Evolutionary conservation across 805 yeast species (phyloP).

Genomic region (Myxozyma monticola): DNA sequence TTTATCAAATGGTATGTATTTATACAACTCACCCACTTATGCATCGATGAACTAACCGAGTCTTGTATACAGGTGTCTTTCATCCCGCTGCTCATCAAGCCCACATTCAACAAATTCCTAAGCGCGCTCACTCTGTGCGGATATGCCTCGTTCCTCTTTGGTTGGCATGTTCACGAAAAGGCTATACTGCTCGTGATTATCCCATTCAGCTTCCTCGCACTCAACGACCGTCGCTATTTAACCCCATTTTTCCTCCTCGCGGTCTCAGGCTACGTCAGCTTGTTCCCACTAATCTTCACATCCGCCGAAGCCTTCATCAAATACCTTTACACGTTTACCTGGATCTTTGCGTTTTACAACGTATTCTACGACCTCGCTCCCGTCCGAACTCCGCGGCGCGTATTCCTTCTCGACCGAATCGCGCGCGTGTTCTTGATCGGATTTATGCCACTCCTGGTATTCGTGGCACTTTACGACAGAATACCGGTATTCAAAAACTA

Average conservation of each 20-base stretch:
- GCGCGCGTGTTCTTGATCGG: slow-evolving; percentile 67
- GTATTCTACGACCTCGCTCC: slow-evolving; percentile 58
- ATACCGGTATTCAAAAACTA: slow-evolving; percentile 48
- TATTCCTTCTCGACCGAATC: slow-evolving; percentile 69
- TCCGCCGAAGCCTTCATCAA: slow-evolving; percentile 79
- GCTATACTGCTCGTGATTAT: slow-evolving; percentile 87
- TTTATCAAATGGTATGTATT: slow-evolving; percentile 64
- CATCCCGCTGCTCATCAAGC: slow-evolving; percentile 49
- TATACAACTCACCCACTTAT: too few relatives aligned
- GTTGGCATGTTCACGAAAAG: slow-evolving; percentile 99
- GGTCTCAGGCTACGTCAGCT: slow-evolving; percentile 79
- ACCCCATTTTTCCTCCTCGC: slow-evolving; percentile 70
- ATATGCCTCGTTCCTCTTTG: slow-evolving; percentile 85
- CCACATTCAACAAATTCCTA: slow-evolving; percentile 73
- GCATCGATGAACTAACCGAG: background rate
- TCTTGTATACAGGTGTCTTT: slow-evolving; percentile 13
- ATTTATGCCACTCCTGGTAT: slow-evolving; percentile 61
- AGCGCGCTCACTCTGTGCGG: slow-evolving; percentile 89
- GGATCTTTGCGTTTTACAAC: slow-evolving; percentile 77
- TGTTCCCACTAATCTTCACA: slow-evolving; percentile 83
- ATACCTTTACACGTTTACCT: slow-evolving; percentile 71
- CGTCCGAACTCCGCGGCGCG: slow-evolving; percentile 35
- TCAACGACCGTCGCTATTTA: slow-evolving; percentile 68
- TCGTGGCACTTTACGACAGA: slow-evolving; percentile 58
- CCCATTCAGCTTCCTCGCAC: slow-evolving; percentile 76